Evolutionary conservation across 2,329 filamentous ascomycete genomes (phyloP).

Genomic region (Epichloe amarillans): DNA sequence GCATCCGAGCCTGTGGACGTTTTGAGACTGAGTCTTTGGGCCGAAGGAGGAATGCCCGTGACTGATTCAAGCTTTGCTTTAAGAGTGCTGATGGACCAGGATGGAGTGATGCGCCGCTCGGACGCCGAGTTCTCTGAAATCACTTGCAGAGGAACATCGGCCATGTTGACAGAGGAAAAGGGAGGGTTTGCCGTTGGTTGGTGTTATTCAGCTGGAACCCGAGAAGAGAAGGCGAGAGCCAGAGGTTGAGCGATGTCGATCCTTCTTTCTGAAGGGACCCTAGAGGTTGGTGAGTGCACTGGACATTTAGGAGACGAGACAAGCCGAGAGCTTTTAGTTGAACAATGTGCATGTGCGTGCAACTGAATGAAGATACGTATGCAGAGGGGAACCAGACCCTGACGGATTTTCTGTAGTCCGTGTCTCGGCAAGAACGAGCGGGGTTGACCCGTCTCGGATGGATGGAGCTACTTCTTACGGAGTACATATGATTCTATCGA

Average conservation of each 20-base stretch:
- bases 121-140: constrained; percentile 65
- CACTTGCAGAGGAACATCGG: constrained; percentile 64
- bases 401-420: background rate
- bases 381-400: background rate
- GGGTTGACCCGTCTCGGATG: background rate
- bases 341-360: background rate
- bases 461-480: background rate
- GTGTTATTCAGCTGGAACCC: background rate
- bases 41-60: constrained; percentile 75
- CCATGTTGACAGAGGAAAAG: constrained; percentile 27
- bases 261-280: background rate
- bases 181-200: background rate
- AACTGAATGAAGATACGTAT: background rate
- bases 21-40: constrained; percentile 64
- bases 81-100: constrained; percentile 77
- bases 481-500: too few relatives aligned
- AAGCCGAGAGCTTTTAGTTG: background rate
- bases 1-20: constrained; percentile 38
- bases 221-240: background rate
- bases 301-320: background rate
- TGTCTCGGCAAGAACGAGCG: background rate
- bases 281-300: background rate
- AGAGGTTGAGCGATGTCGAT: background rate
- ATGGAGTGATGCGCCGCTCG: constrained; percentile 82
- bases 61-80: constrained; percentile 84